phyloP scores from a whole-genome alignment of 2,329 filamentous ascomycete species.

The Cercospora beticola region DNA sequence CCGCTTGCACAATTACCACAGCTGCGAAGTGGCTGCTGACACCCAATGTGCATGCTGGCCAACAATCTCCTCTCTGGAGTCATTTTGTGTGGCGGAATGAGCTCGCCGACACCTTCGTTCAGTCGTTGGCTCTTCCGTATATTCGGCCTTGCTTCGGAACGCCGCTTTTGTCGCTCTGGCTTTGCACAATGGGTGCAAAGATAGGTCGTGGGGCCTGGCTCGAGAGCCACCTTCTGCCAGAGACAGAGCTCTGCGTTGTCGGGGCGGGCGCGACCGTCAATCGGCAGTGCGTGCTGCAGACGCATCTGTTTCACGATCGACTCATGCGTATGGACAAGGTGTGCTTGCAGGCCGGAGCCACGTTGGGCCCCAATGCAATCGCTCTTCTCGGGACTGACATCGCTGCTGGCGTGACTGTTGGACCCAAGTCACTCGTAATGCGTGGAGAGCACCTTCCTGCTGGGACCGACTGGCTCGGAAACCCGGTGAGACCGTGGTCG shows the following conservation, averaged over 20 bases:
- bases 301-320: constrained; percentile 7
- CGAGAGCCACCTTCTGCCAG: constrained; percentile 6
- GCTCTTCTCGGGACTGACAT: not conserved
- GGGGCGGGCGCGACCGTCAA: constrained; percentile 7
- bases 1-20: constrained; percentile 5
- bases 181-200: constrained; percentile 1
- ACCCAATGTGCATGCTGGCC: constrained; percentile 6
- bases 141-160: constrained; percentile 4
- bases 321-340: constrained; percentile 5
- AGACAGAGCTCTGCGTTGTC: not conserved
- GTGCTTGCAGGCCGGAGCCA: constrained; percentile 2
- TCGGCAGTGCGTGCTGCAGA: constrained; percentile 1
- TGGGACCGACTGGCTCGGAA: constrained; percentile 5
- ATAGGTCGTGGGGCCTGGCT: constrained; percentile 6
- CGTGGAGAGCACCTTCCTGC: constrained; percentile 5
- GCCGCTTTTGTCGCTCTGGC: constrained; percentile 7
- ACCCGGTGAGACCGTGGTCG: constrained; percentile 5
- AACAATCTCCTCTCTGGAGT: constrained; percentile 12
- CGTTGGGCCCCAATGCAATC: not conserved
- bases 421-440: constrained; percentile 6
- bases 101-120: constrained; percentile 11
- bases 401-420: constrained; percentile 3
- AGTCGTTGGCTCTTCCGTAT: constrained; percentile 11
- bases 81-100: constrained; percentile 15
- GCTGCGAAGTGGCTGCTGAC: constrained; percentile 14